A percentile compares a stretch with the other conserved stretches of the same genome.
Evolutionary conservation across 2,329 filamentous ascomycete genomes (phyloP).

Genomic region (Fonsecaea pedrosoi): DNA sequence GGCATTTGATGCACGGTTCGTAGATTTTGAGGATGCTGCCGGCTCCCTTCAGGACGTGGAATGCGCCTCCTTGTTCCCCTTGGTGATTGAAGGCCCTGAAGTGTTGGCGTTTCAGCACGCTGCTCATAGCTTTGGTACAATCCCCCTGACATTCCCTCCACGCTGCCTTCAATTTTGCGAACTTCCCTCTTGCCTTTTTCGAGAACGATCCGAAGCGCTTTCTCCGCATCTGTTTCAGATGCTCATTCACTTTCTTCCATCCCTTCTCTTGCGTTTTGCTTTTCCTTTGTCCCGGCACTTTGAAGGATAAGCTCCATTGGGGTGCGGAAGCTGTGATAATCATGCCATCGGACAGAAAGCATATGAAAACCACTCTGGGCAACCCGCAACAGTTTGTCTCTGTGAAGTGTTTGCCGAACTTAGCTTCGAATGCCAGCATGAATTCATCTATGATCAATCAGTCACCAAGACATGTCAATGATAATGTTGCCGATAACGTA

Average conservation of each 20-base stretch:
- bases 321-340: slow-evolving; percentile 18
- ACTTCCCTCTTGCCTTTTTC: background rate
- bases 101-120: background rate
- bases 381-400: slow-evolving; percentile 15
- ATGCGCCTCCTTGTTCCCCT: slow-evolving; percentile 5
- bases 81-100: background rate
- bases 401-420: slow-evolving; percentile 20
- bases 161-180: background rate
- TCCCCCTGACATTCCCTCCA: background rate
- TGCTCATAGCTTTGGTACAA: background rate
- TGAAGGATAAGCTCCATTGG: slow-evolving; percentile 3
- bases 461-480: slow-evolving; percentile 18
- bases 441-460: slow-evolving; percentile 22
- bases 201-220: background rate
- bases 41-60: slow-evolving; percentile 11
- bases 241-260: background rate
- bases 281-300: background rate
- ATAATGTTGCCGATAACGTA: slow-evolving; percentile 20
- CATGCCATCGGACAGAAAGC: slow-evolving; percentile 5
- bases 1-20: slow-evolving; percentile 15
- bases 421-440: slow-evolving; percentile 17
- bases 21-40: slow-evolving; percentile 20
- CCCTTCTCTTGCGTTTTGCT: background rate
- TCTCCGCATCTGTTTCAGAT: background rate
- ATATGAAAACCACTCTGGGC: slow-evolving; percentile 19